These are phyloP conservation scores for Tolypocladium nubicola DNA, from an alignment of 2,329 filamentous ascomycete genomes.

Conservation along the genomic window DNA sequence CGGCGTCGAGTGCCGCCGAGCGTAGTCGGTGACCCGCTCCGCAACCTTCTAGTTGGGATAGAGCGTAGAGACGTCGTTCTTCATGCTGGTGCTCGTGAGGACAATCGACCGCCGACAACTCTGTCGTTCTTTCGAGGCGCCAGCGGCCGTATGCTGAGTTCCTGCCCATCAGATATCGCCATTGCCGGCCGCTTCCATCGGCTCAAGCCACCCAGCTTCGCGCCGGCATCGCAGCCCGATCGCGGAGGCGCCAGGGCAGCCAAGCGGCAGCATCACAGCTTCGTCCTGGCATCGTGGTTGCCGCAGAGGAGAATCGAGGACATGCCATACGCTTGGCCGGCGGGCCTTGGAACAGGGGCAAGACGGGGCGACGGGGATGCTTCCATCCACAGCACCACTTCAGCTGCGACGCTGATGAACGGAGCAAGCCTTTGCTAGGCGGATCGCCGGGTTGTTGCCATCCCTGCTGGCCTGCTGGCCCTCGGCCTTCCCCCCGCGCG, in stretches of 20 bases:
- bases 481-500: neutral
- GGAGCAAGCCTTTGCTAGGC: neutral
- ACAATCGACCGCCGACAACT: neutral
- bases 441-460: neutral
- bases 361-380: no score
- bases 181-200: neutral
- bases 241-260: neutral
- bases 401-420: neutral
- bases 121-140: neutral
- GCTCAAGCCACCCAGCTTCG: neutral
- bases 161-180: neutral
- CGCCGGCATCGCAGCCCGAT: neutral
- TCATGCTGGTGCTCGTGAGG: conserved; percentile 12
- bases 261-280: neutral
- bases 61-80: conserved; percentile 18
- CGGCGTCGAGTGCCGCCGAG: conserved; percentile 20
- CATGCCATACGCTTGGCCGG: neutral
- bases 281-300: neutral
- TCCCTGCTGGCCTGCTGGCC: neutral
- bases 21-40: conserved; percentile 23
- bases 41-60: conserved; percentile 26
- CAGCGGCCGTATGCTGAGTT: neutral
- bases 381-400: neutral
- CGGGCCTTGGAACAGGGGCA: neutral
- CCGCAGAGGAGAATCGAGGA: neutral